Percentiles rank a stretch among this genome's conserved stretches.
phyloP scores from a whole-genome alignment of 1,139 yeast genomes.

The Zygoascus meyerae region DNA sequence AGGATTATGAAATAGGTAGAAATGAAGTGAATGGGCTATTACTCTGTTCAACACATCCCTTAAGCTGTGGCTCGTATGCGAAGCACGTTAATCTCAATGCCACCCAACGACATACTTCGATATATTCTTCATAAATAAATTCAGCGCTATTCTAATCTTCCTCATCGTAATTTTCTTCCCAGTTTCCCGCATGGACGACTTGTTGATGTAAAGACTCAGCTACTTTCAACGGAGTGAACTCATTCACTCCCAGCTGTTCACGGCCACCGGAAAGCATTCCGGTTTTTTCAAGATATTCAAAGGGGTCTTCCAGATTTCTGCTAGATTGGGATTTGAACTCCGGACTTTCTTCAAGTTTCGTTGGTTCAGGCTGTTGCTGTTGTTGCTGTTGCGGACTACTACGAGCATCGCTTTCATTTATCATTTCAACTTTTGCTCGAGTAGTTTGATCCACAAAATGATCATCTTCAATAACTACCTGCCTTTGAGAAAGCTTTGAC shows the following conservation, averaged over 20 bases:
- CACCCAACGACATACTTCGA: too few species aligned
- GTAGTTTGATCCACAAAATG: conserved; percentile 29
- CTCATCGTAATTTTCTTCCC: conserved; percentile 6
- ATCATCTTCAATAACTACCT: conserved; percentile 30
- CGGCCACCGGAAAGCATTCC: conserved; percentile 6
- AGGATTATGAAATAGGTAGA: too few species aligned
- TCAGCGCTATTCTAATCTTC: not conserved
- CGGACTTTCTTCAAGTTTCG: not conserved
- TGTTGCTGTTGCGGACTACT: not conserved
- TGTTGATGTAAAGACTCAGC: not conserved
- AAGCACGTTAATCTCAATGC: too few species aligned
- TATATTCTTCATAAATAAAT: too few species aligned
- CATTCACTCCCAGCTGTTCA: conserved; percentile 3
- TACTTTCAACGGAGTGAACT: conserved; percentile 5
- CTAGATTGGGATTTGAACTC: not conserved
- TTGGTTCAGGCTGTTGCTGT: not conserved
- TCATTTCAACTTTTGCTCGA: conserved; percentile 1
- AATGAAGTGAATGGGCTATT: too few species aligned
- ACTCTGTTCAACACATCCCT: too few species aligned
- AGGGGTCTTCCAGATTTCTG: not conserved
- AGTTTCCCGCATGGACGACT: not conserved
- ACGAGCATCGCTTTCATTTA: not conserved
- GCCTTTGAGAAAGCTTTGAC: conserved; percentile 33
- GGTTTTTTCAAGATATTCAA: conserved; percentile 3
- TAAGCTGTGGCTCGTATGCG: too few species aligned